A percentile compares a stretch with the other conserved stretches of the same genome.
Evolutionary conservation across 1,284 basidiomycete species (phyloP).

Genomic region (Takashimella koratensis): DNA sequence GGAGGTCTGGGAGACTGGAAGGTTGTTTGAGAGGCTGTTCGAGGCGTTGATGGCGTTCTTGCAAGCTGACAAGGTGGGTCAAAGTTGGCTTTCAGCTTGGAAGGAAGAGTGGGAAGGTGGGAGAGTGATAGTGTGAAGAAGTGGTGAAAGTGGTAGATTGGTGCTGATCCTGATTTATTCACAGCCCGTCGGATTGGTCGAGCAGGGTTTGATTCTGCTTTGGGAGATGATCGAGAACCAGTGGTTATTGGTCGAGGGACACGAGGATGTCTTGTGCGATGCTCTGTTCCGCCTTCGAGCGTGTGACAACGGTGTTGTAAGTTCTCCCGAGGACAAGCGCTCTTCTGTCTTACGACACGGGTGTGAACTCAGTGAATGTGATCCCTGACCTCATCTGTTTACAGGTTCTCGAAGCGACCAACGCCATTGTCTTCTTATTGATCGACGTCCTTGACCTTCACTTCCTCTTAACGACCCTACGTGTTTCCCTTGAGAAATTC

Average conservation of each 20-base stretch:
- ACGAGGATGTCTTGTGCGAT: constrained; percentile 31
- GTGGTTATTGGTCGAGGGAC: constrained; percentile 38
- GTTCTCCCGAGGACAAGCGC: constrained; percentile 5
- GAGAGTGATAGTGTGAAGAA: no score
- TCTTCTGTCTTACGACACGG: not conserved
- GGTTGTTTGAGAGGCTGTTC: constrained; percentile 30
- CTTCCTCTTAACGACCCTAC: constrained; percentile 30
- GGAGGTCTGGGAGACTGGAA: constrained; percentile 23
- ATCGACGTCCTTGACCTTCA: constrained; percentile 37
- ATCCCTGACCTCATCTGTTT: not conserved
- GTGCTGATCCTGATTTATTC: constrained; percentile 1
- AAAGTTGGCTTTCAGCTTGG: no score
- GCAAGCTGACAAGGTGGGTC: constrained; percentile 23
- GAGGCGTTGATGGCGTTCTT: constrained; percentile 28
- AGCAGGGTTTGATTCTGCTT: constrained; percentile 35
- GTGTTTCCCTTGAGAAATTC: constrained; percentile 28
- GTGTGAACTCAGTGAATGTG: no score
- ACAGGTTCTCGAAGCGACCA: constrained; percentile 42
- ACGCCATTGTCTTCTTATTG: constrained; percentile 37
- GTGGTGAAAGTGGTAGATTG: not conserved
- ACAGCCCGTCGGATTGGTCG: constrained; percentile 24
- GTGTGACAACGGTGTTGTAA: constrained; percentile 23
- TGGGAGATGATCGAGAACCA: constrained; percentile 46
- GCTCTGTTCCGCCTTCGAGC: constrained; percentile 34
- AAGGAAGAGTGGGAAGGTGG: no score